phyloP scores from a whole-genome alignment of 208 protist species.

The Trypanosoma vivax region DNA sequence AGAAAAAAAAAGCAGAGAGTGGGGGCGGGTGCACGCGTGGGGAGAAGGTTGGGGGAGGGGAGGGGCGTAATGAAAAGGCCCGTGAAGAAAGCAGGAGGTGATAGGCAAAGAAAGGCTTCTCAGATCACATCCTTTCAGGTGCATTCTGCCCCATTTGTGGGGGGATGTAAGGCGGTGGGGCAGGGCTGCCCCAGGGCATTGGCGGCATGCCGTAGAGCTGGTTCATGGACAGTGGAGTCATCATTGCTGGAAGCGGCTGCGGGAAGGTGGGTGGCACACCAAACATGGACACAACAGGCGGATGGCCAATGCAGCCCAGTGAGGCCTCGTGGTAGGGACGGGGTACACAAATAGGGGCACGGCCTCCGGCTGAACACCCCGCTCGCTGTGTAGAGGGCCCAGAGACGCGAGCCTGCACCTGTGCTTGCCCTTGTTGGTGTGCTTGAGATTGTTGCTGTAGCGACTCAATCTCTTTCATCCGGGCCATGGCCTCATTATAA shows the following conservation, averaged over 20 bases:
- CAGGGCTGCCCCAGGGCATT: constrained; percentile 4
- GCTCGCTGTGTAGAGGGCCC: neutral
- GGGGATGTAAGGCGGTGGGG: constrained; percentile 13
- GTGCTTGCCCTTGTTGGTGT: neutral
- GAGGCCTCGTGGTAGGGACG: constrained; percentile 1
- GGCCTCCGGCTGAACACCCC: neutral
- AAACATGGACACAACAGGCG: constrained; percentile 1
- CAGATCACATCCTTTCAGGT: constrained; percentile 15
- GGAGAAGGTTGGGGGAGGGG: neutral
- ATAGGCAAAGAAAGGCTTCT: constrained; percentile 5
- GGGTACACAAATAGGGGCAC: neutral
- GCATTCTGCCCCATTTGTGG: constrained; percentile 1
- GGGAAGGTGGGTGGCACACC: constrained; percentile 3
- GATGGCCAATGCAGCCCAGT: neutral
- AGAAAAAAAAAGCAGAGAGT: constrained; percentile 17
- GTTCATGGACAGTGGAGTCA: constrained; percentile 1
- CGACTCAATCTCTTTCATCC: constrained; percentile 2
- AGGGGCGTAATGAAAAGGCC: neutral
- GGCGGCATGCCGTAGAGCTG: constrained; percentile 8
- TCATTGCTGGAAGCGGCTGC: neutral
- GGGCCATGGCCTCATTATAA: constrained; percentile 2
- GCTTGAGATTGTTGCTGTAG: neutral
- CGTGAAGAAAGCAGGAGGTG: too few relatives aligned
- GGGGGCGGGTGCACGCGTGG: constrained; percentile 3
- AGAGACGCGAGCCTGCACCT: neutral